Evolutionary conservation across 2,329 filamentous ascomycete species (phyloP).

Genomic region (Aspergillus sp.): DNA sequence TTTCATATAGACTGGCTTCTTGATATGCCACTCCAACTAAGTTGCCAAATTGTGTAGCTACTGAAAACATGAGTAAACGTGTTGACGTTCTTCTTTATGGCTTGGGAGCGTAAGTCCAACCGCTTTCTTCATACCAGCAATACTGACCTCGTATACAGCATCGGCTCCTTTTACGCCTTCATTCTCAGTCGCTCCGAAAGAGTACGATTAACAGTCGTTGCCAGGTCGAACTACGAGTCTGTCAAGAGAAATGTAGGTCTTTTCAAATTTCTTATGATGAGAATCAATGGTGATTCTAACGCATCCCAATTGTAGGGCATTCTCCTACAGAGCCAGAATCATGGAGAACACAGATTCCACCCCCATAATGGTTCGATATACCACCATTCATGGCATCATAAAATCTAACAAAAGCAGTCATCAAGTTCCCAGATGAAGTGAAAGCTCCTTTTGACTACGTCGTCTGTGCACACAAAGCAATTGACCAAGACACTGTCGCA

Average conservation of each 20-base stretch:
- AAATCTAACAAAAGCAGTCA: conserved; percentile 26
- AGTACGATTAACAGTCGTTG: conserved; percentile 42
- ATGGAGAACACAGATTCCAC: conserved; percentile 35
- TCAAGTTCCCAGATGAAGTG: conserved; percentile 36
- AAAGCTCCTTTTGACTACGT: conserved; percentile 32
- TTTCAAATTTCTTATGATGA: background rate
- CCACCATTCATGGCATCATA: background rate
- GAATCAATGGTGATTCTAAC: background rate
- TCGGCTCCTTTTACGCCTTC: conserved; percentile 58
- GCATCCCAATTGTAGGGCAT: conserved; percentile 31
- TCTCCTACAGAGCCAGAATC: conserved; percentile 39
- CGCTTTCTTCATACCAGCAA: background rate
- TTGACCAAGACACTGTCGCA: conserved; percentile 40
- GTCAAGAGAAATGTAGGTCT: conserved; percentile 35
- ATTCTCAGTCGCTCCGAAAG: conserved; percentile 44
- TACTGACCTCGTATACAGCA: conserved; percentile 33
- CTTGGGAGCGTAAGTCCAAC: conserved; percentile 50
- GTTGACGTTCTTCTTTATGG: conserved; percentile 51
- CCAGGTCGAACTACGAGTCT: conserved; percentile 45
- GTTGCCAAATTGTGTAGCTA: too few relatives aligned
- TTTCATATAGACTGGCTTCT: background rate
- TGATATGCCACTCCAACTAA: too few relatives aligned
- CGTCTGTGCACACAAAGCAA: conserved; percentile 42
- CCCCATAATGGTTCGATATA: conserved; percentile 30
- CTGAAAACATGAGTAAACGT: conserved; percentile 22